A percentile compares a stretch with the other conserved stretches of the same genome.
Conservation (phyloP, 2,329 filamentous ascomycete species). For the Diaporthe ilicicola region DNA sequence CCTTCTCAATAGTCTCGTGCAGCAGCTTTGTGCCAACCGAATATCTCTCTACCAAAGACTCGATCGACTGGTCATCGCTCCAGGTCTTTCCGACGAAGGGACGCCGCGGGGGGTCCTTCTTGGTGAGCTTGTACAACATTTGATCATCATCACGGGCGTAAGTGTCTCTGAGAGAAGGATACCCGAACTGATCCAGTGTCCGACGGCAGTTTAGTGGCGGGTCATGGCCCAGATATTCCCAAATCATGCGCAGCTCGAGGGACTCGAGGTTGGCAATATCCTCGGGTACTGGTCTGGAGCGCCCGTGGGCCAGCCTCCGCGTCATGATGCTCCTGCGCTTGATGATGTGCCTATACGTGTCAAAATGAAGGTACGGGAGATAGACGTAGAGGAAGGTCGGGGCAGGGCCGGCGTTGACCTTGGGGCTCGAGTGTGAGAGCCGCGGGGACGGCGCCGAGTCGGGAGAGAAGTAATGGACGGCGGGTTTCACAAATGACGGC, state of each 20-base stretch:
- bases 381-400: conserved; percentile 57
- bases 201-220: conserved; percentile 69
- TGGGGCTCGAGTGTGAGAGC: conserved; percentile 32
- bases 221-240: conserved; percentile 69
- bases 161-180: conserved; percentile 68
- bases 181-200: conserved; percentile 71
- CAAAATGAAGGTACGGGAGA: conserved; percentile 70
- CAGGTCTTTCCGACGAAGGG: conserved; percentile 7
- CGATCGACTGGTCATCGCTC: conserved; percentile 33
- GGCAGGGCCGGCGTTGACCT: conserved; percentile 11
- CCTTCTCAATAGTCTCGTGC: conserved; percentile 27
- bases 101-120: conserved; percentile 46
- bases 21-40: conserved; percentile 31
- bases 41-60: conserved; percentile 21
- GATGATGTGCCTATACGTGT: conserved; percentile 67
- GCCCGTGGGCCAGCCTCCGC: conserved; percentile 60
- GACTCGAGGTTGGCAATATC: conserved; percentile 63
- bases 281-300: conserved; percentile 63
- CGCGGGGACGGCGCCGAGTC: conserved; percentile 40
- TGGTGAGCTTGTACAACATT: conserved; percentile 73
- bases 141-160: conserved; percentile 70
- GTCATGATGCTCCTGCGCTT: conserved; percentile 63
- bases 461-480: conserved; percentile 46
- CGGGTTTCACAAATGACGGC: conserved; percentile 49
- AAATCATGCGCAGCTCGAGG: conserved; percentile 67